These are phyloP conservation scores for Arachis stenosperma DNA, from an alignment of 306 rosid species.

Conservation along the genomic window DNA sequence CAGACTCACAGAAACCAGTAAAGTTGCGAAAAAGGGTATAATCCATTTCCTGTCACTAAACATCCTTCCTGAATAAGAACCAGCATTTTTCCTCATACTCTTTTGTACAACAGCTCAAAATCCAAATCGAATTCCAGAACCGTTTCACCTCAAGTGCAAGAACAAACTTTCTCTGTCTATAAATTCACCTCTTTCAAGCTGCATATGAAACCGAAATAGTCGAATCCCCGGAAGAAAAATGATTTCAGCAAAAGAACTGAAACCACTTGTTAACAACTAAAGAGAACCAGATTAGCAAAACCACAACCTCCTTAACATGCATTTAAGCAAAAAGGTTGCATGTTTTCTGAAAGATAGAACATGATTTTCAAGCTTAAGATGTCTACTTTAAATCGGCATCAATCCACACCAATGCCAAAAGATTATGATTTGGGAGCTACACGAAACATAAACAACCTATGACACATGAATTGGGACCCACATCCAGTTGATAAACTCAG, in stretches of 20 bases:
- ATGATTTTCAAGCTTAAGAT: constrained; percentile 45
- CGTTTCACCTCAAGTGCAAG: constrained; percentile 14
- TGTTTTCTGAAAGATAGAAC: constrained; percentile 39
- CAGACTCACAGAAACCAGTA: constrained; percentile 67
- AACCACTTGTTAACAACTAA: no score
- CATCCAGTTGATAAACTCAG: constrained; percentile 28
- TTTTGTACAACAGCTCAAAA: constrained; percentile 27
- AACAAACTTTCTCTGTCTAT: constrained; percentile 39
- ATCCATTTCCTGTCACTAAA: constrained; percentile 86
- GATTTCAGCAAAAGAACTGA: no score
- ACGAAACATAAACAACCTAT: constrained; percentile 37
- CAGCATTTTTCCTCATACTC: constrained; percentile 88
- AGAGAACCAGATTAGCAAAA: not conserved
- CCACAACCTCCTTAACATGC: constrained; percentile 43
- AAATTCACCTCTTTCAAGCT: constrained; percentile 28
- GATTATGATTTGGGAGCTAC: constrained; percentile 51
- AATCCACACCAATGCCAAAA: constrained; percentile 37
- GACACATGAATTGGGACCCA: constrained; percentile 49
- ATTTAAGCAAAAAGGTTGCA: constrained; percentile 37
- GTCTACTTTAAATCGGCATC: constrained; percentile 36
- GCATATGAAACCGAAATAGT: constrained; percentile 10
- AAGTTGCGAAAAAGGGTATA: constrained; percentile 83
- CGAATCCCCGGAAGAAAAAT: no score
- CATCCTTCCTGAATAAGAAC: constrained; percentile 74
- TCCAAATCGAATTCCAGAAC: constrained; percentile 31